Percentiles rank a stretch among this genome's conserved stretches.
Conservation (phyloP, 495 filamentous ascomycete species). For the Neurospora terricola region DNA sequence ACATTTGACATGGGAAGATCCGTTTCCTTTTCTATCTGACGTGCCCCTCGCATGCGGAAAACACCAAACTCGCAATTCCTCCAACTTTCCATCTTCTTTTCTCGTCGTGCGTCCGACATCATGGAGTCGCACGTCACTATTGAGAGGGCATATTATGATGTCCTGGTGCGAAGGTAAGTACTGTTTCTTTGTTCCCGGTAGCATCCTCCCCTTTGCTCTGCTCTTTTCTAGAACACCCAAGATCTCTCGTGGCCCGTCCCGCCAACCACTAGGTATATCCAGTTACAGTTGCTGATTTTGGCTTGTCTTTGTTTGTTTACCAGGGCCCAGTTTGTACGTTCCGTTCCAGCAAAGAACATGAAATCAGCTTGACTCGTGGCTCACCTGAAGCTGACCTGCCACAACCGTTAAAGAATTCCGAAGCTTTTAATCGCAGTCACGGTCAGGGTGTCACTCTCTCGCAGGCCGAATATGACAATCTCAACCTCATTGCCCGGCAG, state of each 20-base stretch:
- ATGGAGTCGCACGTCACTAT: slow-evolving; percentile 33
- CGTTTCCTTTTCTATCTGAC: background rate
- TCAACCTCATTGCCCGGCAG: slow-evolving; percentile 18
- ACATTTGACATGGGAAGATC: background rate
- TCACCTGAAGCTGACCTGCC: background rate
- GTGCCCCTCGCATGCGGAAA: background rate
- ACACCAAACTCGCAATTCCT: background rate
- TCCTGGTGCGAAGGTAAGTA: slow-evolving; percentile 40
- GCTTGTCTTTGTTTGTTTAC: background rate
- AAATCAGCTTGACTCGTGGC: background rate
- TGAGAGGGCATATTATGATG: slow-evolving; percentile 43
- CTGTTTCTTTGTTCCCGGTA: background rate
- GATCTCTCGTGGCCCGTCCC: background rate
- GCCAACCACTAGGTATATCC: background rate
- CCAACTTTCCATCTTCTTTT: background rate
- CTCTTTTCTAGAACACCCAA: background rate
- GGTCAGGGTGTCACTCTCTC: slow-evolving; percentile 13
- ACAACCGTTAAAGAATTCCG: slow-evolving; percentile 4
- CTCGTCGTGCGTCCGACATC: slow-evolving; percentile 2
- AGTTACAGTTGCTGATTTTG: background rate
- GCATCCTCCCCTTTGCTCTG: background rate
- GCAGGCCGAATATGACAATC: slow-evolving; percentile 24
- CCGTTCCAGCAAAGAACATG: background rate
- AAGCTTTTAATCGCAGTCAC: slow-evolving; percentile 1
- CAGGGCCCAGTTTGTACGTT: slow-evolving; percentile 21